Evolutionary conservation across 805 yeast species (phyloP), one percentile per base, ranked within the genome.

Genomic region (Candida ascalaphidarum): DNA sequence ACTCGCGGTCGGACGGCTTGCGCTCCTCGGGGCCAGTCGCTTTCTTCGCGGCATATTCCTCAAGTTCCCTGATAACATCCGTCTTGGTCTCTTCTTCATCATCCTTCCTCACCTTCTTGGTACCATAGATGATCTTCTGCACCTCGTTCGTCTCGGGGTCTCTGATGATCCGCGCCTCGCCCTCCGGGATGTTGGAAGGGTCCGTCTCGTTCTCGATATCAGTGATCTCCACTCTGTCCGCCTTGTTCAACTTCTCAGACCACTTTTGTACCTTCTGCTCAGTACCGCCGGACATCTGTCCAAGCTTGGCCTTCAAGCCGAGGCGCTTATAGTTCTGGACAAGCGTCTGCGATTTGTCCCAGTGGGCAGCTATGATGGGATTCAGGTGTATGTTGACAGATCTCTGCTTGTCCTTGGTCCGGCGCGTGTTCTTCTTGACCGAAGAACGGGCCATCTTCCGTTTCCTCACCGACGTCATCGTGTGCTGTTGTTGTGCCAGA

Each of bases 301-400:
- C 80, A 21, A 88, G 54, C 40, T 75, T 74, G 8, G 81, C 66
- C 21, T 74, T 63, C 29, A 92, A 62, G 3, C 98, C 98, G 17
- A 92, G 58, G 37, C 65, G 74, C 43, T 78, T 77, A 58, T 92
- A 89, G 53, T 92, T 92, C 50, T 92, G 97, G 29, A 75, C 68
- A 35, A 88, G 59, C 0, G 97, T 88, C 32, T 79, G 64, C 9
- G 71, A 69, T 34, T 76, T 71, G 55, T 92, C 95, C 98, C 98
- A 92, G 52, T 86, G 71, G 19, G 75, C 82, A 4, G 85, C 94
- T 37, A 92, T 81, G 37, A 92, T 72, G 2, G 94, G 82, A 48
- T 85, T 84, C 0, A 82, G 66, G 26, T 67, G 66, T 18, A 82
- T 73, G 35, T 75, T 75, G 34, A 78, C 61, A 40, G 77, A 68